phyloP scores from a whole-genome alignment of 768 basidiomycete genomes.

The Scleroderma bovista region DNA sequence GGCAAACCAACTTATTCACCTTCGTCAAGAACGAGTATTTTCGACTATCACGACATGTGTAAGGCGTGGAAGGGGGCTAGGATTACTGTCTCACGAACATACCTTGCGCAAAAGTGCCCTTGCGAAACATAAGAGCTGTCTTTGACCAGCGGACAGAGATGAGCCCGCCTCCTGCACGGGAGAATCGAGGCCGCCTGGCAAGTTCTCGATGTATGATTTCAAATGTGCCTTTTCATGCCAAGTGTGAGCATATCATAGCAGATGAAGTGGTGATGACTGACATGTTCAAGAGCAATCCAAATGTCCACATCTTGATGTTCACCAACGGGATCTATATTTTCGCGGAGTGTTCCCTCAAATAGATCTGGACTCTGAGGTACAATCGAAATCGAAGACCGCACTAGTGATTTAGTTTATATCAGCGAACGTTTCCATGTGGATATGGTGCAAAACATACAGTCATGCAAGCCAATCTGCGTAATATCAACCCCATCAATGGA shows the following conservation, averaged over 20 bases:
- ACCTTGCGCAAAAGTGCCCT: constrained; percentile 77
- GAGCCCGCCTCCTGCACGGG: constrained; percentile 72
- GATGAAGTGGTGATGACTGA: constrained; percentile 7
- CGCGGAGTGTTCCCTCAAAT: constrained; percentile 69
- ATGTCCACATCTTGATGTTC: constrained; percentile 72
- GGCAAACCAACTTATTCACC: constrained; percentile 33
- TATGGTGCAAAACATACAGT: constrained; percentile 23
- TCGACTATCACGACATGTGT: constrained; percentile 42
- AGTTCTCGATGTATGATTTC: constrained; percentile 59
- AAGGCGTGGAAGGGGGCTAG: neutral
- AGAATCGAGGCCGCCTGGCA: constrained; percentile 67
- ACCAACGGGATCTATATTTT: constrained; percentile 88
- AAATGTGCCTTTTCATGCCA: constrained; percentile 47
- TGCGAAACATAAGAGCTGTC: constrained; percentile 87
- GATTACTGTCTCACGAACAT: neutral
- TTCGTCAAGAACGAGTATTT: constrained; percentile 91
- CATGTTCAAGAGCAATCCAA: constrained; percentile 80
- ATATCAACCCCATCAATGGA: constrained; percentile 74
- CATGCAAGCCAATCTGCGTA: constrained; percentile 67
- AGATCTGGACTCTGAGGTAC: constrained; percentile 77
- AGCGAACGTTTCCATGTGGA: neutral
- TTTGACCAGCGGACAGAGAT: constrained; percentile 79
- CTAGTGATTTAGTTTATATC: constrained; percentile 18
- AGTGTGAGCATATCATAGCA: neutral
- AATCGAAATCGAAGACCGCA: constrained; percentile 76